A percentile compares a stretch with the other conserved stretches of the same genome.
phyloP scores from a whole-genome alignment of 495 filamentous ascomycete genomes.

The Friedmanniomyces simplex region DNA sequence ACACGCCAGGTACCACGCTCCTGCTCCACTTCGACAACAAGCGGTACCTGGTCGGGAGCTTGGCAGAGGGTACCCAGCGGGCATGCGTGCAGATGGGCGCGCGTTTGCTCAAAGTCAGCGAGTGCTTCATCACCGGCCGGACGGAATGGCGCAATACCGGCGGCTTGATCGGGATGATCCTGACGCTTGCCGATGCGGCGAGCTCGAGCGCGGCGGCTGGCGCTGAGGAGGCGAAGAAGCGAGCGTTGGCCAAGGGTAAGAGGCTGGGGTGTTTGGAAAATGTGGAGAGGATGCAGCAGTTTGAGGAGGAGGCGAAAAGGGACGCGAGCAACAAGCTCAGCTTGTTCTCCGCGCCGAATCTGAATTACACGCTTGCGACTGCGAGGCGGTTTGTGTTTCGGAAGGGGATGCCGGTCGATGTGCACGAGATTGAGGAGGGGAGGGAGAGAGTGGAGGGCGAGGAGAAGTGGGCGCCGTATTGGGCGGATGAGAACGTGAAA shows the following conservation, averaged over 20 bases:
- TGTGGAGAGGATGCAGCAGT: slow-evolving; percentile 22
- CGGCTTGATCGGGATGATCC: slow-evolving; percentile 71
- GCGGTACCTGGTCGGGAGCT: slow-evolving; percentile 79
- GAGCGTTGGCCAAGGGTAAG: slow-evolving; percentile 6
- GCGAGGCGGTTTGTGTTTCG: slow-evolving; percentile 84
- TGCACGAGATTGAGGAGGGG: slow-evolving; percentile 51
- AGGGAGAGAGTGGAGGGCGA: slow-evolving; percentile 24
- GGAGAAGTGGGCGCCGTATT: slow-evolving; percentile 48
- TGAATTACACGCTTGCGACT: slow-evolving; percentile 68
- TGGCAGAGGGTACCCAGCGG: slow-evolving; percentile 80
- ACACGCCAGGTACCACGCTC: slow-evolving; percentile 73
- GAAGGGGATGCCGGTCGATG: slow-evolving; percentile 58
- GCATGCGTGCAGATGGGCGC: slow-evolving; percentile 54
- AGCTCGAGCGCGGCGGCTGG: slow-evolving; percentile 28
- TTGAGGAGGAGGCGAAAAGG: slow-evolving; percentile 23
- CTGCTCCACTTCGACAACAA: slow-evolving; percentile 65
- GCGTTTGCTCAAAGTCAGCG: slow-evolving; percentile 47
- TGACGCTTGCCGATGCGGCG: slow-evolving; percentile 62
- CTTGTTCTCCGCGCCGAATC: slow-evolving; percentile 68
- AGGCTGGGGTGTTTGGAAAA: slow-evolving; percentile 13
- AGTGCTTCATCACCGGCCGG: slow-evolving; percentile 72
- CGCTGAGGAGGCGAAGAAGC: slow-evolving; percentile 15
- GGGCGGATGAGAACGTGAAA: slow-evolving; percentile 60
- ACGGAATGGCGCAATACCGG: slow-evolving; percentile 66
- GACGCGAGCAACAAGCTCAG: slow-evolving; percentile 37